Evolutionary conservation across 2,329 filamentous ascomycete genomes (phyloP), one percentile per base, ranked within the genome.

Genomic region (Xylogone sp.): DNA sequence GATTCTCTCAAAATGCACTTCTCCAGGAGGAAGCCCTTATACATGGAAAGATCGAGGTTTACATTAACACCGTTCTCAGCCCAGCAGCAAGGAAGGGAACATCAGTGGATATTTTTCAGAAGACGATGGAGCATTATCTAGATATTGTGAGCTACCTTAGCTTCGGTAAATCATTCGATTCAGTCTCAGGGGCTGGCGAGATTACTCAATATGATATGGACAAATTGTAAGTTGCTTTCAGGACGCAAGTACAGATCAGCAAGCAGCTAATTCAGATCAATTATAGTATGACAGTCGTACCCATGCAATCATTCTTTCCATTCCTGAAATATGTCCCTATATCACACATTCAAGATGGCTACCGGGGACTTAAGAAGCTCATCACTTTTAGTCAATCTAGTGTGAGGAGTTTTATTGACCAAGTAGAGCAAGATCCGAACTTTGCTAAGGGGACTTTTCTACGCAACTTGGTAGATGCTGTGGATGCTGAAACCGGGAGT

Each of bases 1-100:
- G 60, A n/a, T 69, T 69, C 49, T 67, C 66, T 3, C 57, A 58
- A 7, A 62, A 60, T 31, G 61, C 65, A 0, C 50, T 70, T 10
- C 22, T 55, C 21, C 64, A 64, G 12, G 65, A 69, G 51, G 68
- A 69, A 49, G 51, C 53, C 13, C 13, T 31, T 13, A 13, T 31
- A 8, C 27, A 13, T 7, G 8, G 13, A 31, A 31, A 31, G 27
- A 13, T 31, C 27, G 27, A 31, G 27, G 27, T 31, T 7, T 13
- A 8, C 27, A 31, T 8, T 13, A 31, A 31, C 13, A 31, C 27
- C 7, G 13, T 31, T 31, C 13, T 31, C 27, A 31, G 13, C 7
- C 27, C 27, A 8, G 27, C 27, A 7, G 27, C 27, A 7, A 13
- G 13, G 27, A 13, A 31, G 7, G 13, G 27, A 31, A 13, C 7